Evolutionary conservation across 306 rosid species (phyloP), one percentile per base, ranked within the genome.

Genomic region (Dicorynia guianensis): DNA sequence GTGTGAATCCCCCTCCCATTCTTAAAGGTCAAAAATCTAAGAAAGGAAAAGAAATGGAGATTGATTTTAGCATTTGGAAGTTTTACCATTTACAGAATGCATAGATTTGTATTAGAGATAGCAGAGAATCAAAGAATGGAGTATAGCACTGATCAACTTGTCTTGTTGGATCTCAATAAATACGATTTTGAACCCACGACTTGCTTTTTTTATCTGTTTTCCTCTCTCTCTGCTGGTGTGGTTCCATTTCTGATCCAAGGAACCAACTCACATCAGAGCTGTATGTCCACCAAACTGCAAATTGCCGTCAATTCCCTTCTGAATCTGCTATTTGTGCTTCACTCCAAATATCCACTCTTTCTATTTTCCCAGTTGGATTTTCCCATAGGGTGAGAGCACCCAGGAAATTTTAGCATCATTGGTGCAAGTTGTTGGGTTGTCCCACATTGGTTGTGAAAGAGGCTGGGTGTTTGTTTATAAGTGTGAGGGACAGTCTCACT

Each of bases 171-270:
- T 48, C 17, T 67, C 15, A 30, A 33, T 67, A 15, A 50, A 68
- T 8, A 25, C n/a, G 14, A 8, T 6, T 8, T 8, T 19, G 2
- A 44, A 30, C 33, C 55, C 39, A 7, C 4, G 4, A n/a, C 20
- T 12, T 5, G 11, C 34, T 35, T 2, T 36, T 3, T 30, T 0
- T 11, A 4, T 38, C 47, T n/a, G n/a, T n/a, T n/a, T n/a, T n/a
- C n/a, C 13, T 55, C 8, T 83, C 11, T 39, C 19, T 67, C n/a
- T 61, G 65, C 71, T 40, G 47, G 44, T 61, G 67, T 53, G 59
- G 59, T 53, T 52, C n/a, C 65, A 63, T 52, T 69, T 54, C 43
- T 73, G 87, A 83, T 75, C 85, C 67, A 49, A 34, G 77, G 71
- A 76, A 44, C 48, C 30, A 25, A 25, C 1, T 25, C 30, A 38